phyloP scores from a whole-genome alignment of 2,329 filamentous ascomycete genomes.

The Monosporascus sp. region DNA sequence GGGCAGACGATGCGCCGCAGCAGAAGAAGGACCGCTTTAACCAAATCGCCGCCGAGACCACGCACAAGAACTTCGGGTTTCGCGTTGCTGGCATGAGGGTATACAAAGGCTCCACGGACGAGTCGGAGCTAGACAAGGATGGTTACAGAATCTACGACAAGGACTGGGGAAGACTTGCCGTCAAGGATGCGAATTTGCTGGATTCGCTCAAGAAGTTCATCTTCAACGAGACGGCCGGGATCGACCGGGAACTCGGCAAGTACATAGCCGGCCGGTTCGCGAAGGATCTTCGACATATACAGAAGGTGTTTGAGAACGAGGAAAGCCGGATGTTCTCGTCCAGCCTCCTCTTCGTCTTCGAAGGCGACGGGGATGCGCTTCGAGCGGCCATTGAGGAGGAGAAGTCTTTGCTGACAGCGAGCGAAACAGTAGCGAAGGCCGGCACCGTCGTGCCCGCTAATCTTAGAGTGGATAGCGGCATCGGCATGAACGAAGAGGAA shows the following conservation, averaged over 20 bases:
- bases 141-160: slow-evolving; percentile 58
- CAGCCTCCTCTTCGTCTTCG: slow-evolving; percentile 58
- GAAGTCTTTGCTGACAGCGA: slow-evolving; percentile 38
- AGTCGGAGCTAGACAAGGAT: slow-evolving; percentile 45
- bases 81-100: slow-evolving; percentile 62
- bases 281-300: slow-evolving; percentile 46
- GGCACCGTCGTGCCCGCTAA: slow-evolving; percentile 22
- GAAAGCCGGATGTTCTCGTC: slow-evolving; percentile 61
- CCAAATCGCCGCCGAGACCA: slow-evolving; percentile 53
- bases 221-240: slow-evolving; percentile 52
- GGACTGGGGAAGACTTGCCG: slow-evolving; percentile 50
- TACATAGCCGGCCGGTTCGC: slow-evolving; percentile 50
- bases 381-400: slow-evolving; percentile 49
- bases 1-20: slow-evolving; percentile 66
- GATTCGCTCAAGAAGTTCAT: slow-evolving; percentile 52
- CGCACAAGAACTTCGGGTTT: slow-evolving; percentile 56
- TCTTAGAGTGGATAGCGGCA: slow-evolving; percentile 51
- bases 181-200: slow-evolving; percentile 49
- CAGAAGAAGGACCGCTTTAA: slow-evolving; percentile 58
- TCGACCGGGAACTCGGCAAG: slow-evolving; percentile 53
- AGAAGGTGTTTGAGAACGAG: slow-evolving; percentile 47
- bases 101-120: slow-evolving; percentile 51
- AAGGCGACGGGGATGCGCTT: slow-evolving; percentile 55
- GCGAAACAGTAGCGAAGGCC: slow-evolving; percentile 8
- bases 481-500: slow-evolving; percentile 43